Evolutionary conservation across 441 rosid genomes (phyloP).

Genomic region (Erysimum cheiri): DNA sequence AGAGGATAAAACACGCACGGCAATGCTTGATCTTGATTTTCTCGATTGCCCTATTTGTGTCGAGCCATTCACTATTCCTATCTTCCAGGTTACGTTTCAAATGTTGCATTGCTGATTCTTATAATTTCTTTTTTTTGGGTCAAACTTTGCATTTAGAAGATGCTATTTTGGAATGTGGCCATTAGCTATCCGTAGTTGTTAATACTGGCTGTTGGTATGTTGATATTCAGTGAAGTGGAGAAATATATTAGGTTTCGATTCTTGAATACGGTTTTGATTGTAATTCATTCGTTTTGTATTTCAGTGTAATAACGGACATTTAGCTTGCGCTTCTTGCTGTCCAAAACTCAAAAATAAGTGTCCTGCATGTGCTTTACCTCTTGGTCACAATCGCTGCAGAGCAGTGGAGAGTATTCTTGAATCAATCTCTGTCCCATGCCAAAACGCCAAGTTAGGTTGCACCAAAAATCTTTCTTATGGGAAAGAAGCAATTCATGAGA

Average conservation of each 20-base stretch:
- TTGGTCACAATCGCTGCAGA: constrained; percentile 59
- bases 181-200: too few relatives aligned
- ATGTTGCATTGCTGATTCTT: not conserved
- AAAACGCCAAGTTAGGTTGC: constrained; percentile 52
- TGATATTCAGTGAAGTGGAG: too few relatives aligned
- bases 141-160: too few relatives aligned
- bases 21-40: not conserved
- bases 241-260: not conserved
- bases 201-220: too few relatives aligned
- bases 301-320: constrained; percentile 6
- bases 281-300: not conserved
- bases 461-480: constrained; percentile 40
- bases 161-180: too few relatives aligned
- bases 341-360: constrained; percentile 50
- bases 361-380: constrained; percentile 53
- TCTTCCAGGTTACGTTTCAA: constrained; percentile 11
- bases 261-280: not conserved
- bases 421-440: constrained; percentile 52
- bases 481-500: constrained; percentile 48
- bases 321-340: constrained; percentile 56
- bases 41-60: constrained; percentile 29
- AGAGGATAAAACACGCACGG: not conserved
- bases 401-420: constrained; percentile 68
- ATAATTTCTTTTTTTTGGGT: too few relatives aligned
- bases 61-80: constrained; percentile 14